Conservation (phyloP, 495 filamentous ascomycete genomes). For the Penicillium verhagenii region DNA sequence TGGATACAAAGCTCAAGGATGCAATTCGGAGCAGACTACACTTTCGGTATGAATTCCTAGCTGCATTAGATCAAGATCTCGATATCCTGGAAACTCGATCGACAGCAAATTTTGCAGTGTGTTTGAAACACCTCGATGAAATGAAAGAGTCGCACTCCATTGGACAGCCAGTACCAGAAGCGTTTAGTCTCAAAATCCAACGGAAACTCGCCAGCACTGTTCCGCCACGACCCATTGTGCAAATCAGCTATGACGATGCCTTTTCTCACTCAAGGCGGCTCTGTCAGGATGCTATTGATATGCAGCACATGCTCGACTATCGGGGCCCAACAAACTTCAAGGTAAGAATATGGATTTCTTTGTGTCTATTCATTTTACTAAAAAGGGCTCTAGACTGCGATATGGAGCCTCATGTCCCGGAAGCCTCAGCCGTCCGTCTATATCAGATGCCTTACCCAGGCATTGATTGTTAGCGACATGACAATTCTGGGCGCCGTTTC, state of each 20-base stretch:
- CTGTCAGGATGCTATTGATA: constrained; percentile 68
- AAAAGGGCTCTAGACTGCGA: constrained; percentile 45
- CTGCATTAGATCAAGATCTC: constrained; percentile 46
- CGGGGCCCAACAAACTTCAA: constrained; percentile 63
- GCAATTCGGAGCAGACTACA: constrained; percentile 63
- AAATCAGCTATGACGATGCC: constrained; percentile 69
- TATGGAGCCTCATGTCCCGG: constrained; percentile 71
- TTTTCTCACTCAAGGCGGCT: constrained; percentile 66
- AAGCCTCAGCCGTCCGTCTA: constrained; percentile 83
- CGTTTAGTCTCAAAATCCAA: constrained; percentile 90
- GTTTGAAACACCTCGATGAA: constrained; percentile 43
- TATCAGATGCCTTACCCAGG: constrained; percentile 76
- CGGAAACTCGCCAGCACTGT: constrained; percentile 86
- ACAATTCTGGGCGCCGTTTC: constrained; percentile 63
- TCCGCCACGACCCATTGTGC: constrained; percentile 86
- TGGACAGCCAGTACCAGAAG: constrained; percentile 65
- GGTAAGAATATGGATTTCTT: constrained; percentile 16
- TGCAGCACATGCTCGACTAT: constrained; percentile 67
- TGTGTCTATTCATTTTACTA: neutral
- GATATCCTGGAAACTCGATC: constrained; percentile 40
- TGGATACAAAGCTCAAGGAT: constrained; percentile 49
- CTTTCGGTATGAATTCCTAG: constrained; percentile 63
- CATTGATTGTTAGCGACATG: constrained; percentile 69
- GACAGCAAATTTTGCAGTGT: constrained; percentile 39
- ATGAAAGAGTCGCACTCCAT: constrained; percentile 57